Base-by-base conservation (phyloP, 1,139 yeast species). In the Saccharomyces hybrid region DNA sequence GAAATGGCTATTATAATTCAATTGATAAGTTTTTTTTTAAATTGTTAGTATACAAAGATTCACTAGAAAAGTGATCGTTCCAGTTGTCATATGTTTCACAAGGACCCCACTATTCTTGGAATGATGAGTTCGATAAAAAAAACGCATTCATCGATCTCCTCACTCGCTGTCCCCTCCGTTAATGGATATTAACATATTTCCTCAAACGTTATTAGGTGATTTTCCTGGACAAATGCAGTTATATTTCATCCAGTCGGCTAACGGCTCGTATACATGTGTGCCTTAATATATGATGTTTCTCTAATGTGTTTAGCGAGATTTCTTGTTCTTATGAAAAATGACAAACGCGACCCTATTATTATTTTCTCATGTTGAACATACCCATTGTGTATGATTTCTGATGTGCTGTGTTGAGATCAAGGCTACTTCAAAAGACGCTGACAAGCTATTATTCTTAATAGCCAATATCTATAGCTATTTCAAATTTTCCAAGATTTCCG, bases 1-100 rank as follows among this genome's bases (percentile, higher is more conserved):
- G 93, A 79, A 83, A 93, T 89, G 80, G 98, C 98, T 93, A 79
- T 76, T 68, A 27, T 28, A 31, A 19, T 38, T 19, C 44, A 38
- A 16, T 38, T 19, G n/a, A 24, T 16, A 5, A 12, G 19, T 38
- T 19, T 5, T 14, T 14, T 38, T 38, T 16, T 14, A 19, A 16
- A 38, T 38, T 38, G 44, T 38, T 38, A 38, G 44, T 38, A 38
- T 9, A 16, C 21, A 38, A 12, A 38, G 19, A 2, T 19, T 9
- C 4, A 4, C 11, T 8, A 9, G 3, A 8, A 19, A 9, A 38
- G 11, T 11, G 19, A 19, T 12, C 44, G 19, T 12, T 4, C n/a
- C 11, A 19, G 7, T 38, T 38, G 19, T 38, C 44, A 38, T 19
- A 38, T 16, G 9, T 38, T 28, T 7, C 19, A 38, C 9, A 19